Percentiles rank a stretch among this genome's conserved stretches.
phyloP scores from a whole-genome alignment of 1,284 basidiomycete genomes.

The Apiotrichum akiyoshidainum region DNA sequence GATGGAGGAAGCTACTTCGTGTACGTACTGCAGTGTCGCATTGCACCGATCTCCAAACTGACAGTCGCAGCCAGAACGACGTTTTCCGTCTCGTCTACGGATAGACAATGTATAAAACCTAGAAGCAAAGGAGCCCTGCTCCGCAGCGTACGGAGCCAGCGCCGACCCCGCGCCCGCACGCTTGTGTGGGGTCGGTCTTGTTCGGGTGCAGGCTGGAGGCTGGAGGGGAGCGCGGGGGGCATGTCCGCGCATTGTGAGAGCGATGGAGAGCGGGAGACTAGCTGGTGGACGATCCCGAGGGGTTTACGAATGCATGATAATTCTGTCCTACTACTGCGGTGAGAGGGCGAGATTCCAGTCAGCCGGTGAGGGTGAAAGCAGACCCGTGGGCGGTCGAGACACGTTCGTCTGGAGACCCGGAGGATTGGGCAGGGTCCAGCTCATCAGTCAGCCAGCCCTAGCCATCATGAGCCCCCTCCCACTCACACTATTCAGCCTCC shows the following conservation, averaged over 20 bases:
- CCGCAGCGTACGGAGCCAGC: neutral
- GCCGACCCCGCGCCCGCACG: too few species aligned
- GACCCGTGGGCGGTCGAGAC: too few species aligned
- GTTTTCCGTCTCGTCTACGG: conserved; percentile 25
- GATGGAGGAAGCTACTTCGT: conserved; percentile 79
- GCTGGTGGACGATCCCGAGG: neutral
- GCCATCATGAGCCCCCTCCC: too few species aligned
- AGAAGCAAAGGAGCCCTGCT: neutral
- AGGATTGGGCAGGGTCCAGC: too few species aligned
- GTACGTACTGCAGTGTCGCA: conserved; percentile 36
- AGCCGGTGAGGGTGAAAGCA: too few species aligned
- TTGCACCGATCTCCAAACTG: neutral
- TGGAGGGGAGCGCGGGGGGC: neutral
- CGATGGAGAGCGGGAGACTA: neutral
- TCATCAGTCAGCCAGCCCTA: too few species aligned
- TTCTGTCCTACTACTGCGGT: neutral
- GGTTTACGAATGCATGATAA: conserved; percentile 16
- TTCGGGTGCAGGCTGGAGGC: neutral
- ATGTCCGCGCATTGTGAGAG: too few species aligned
- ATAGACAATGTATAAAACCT: conserved; percentile 11
- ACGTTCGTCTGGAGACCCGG: too few species aligned
- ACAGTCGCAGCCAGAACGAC: conserved; percentile 8
- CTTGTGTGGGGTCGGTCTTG: neutral
- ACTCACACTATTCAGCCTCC: too few species aligned
- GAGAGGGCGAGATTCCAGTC: too few species aligned